Evolutionary conservation across 805 yeast genomes (phyloP).

Genomic region (Starmerella khaoyaiensis): DNA sequence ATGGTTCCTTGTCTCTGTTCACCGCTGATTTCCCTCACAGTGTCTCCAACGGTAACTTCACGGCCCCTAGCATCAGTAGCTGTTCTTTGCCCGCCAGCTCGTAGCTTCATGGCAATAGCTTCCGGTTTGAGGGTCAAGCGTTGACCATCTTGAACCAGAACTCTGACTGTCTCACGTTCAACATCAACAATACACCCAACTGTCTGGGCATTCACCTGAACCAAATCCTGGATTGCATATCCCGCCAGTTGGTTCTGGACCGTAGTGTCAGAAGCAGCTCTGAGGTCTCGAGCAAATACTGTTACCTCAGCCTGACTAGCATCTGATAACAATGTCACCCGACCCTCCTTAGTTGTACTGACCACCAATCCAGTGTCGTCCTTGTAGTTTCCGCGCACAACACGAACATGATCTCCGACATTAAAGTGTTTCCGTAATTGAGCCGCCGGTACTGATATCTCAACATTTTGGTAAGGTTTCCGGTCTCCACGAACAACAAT

Average conservation of each 20-base stretch:
- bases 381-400: constrained; percentile 75
- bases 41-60: constrained; percentile 79
- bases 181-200: constrained; percentile 86
- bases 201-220: constrained; percentile 68
- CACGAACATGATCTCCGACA: constrained; percentile 92
- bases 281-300: constrained; percentile 81
- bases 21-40: constrained; percentile 73
- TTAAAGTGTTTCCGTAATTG: constrained; percentile 74
- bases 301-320: constrained; percentile 79
- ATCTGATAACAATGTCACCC: constrained; percentile 80
- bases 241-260: constrained; percentile 58
- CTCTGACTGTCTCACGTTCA: constrained; percentile 73
- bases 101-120: constrained; percentile 65
- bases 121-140: constrained; percentile 58
- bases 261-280: constrained; percentile 82
- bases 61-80: constrained; percentile 79
- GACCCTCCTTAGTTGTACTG: constrained; percentile 54
- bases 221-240: constrained; percentile 79
- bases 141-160: constrained; percentile 73
- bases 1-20: constrained; percentile 83
- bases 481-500: constrained; percentile 38
- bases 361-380: constrained; percentile 95
- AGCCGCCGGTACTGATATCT: constrained; percentile 67
- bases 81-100: constrained; percentile 47
- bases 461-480: constrained; percentile 40